Evolutionary conservation across 306 rosid genomes (phyloP), one percentile per base, ranked within the genome.

Genomic region (Prunus fruticosa): DNA sequence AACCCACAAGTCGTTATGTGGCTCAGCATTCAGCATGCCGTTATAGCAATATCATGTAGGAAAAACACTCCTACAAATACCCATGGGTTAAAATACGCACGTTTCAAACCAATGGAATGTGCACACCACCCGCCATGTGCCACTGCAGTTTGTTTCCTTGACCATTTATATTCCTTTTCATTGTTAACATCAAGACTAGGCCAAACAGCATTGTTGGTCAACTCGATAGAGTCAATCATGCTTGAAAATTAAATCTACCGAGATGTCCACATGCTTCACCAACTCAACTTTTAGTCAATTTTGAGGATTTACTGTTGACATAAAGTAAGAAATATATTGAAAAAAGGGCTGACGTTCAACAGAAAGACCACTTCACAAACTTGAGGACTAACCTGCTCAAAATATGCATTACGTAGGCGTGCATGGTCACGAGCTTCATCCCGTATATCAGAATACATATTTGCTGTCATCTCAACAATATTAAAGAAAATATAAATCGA

Each of bases 341-440:
- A 14, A 38, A 32, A 23, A 32, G 11, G 71, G 38, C 12, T 6
- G 3, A 9, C 11, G 11, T 51, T 62, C 68, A 49, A 8, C 56
- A 80, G 45, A 80, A 62, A 76, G 32, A 38, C 58, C 49, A 46
- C 56, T 50, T 75, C 25, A 57, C 57, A 65, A 56, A 77, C 70
- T 43, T 75, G 30, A 75, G 73, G 64, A 75, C 87, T 83, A 79
- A 90, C 98, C 98, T 94, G 98, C 78, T 94, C 98, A 85, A 94
- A 90, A 79, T 89, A 92, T 57, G 91, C 93, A 87, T 94, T 94
- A 15, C 98, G 97, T 34, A 94, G 51, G 50, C 95, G 97, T 72
- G 98, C 98, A 85, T 94, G 98, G 82, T 89, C 98, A 41, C 97
- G 95, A 73, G 98, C 98, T 89, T 92, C 98, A 87, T 89, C 98